Conservation (phyloP, 1,139 yeast genomes). For the Yamadazyma spencermartinsiae region DNA sequence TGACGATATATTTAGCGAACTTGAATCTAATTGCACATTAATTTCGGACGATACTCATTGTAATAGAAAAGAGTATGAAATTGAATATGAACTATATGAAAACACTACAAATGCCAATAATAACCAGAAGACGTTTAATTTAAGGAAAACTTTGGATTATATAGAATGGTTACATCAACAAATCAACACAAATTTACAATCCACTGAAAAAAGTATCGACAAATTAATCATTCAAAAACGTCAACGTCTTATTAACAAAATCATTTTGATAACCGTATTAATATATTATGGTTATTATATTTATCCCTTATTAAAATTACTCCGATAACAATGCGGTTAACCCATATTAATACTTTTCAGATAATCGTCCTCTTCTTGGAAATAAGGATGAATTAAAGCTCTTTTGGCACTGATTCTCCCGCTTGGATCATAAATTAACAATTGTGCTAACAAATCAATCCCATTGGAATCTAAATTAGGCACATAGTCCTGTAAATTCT, state of each 20-base stretch:
- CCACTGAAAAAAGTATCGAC: constrained; percentile 7
- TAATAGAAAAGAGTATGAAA: not conserved
- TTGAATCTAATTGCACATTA: not conserved
- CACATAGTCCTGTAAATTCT: constrained; percentile 69
- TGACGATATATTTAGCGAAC: constrained; percentile 1
- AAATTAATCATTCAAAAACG: constrained; percentile 2
- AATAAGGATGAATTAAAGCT: constrained; percentile 88
- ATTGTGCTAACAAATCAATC: constrained; percentile 73
- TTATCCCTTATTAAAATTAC: not conserved
- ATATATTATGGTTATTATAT: not conserved
- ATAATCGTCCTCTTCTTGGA: constrained; percentile 52
- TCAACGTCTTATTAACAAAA: constrained; percentile 3
- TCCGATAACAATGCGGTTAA: constrained; percentile 12
- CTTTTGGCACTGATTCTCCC: constrained; percentile 92
- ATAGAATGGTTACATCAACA: constrained; percentile 10
- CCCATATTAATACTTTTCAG: constrained; percentile 45
- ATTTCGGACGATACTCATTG: not conserved
- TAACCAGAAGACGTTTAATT: not conserved
- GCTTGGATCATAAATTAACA: constrained; percentile 91
- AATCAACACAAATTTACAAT: constrained; percentile 9
- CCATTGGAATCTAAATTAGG: constrained; percentile 83
- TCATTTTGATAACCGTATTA: not conserved
- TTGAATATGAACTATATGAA: not conserved
- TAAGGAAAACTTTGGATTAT: constrained; percentile 6
- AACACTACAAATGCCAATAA: not conserved